Evolutionary conservation across 2,329 filamentous ascomycete genomes (phyloP).

Genomic region (Aspergillus carbonarius): DNA sequence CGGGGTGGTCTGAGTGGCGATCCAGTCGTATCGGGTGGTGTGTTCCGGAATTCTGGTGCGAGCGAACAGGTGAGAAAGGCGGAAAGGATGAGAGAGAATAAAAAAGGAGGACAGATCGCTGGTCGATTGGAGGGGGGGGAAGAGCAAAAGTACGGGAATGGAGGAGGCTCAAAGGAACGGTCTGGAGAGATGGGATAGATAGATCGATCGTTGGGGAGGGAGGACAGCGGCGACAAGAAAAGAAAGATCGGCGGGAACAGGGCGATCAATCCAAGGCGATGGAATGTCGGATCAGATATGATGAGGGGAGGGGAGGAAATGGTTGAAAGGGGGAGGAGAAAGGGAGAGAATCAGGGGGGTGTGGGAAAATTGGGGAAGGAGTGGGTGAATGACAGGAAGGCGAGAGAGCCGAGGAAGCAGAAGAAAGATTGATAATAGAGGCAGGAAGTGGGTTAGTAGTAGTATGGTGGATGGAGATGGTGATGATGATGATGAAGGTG

Average conservation of each 20-base stretch:
- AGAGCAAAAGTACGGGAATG: constrained; percentile 8
- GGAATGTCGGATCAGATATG: constrained; percentile 26
- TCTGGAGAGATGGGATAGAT: constrained; percentile 12
- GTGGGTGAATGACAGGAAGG: constrained; percentile 4
- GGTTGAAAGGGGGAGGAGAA: not conserved
- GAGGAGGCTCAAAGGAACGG: constrained; percentile 5
- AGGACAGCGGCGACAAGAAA: constrained; percentile 2
- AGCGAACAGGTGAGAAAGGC: constrained; percentile 18
- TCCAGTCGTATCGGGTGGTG: constrained; percentile 8
- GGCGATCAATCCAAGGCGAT: constrained; percentile 16
- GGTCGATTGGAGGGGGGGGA: constrained; percentile 1
- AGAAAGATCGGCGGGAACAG: constrained; percentile 18
- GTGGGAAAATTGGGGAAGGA: not conserved
- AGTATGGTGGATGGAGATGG: constrained; percentile 10
- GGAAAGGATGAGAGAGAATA: constrained; percentile 3
- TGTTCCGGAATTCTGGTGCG: not conserved
- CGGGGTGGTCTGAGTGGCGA: constrained; percentile 15
- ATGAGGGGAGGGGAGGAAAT: constrained; percentile 8
- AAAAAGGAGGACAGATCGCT: constrained; percentile 3
- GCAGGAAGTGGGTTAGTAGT: constrained; percentile 10
- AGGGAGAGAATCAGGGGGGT: not conserved
- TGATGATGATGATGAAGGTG: constrained; percentile 10
- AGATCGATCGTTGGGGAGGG: constrained; percentile 6
- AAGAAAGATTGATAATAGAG: constrained; percentile 1
- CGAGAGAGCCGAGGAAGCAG: constrained; percentile 2